Percentiles rank a stretch among this genome's conserved stretches.
These are phyloP conservation scores for Xylaria cubensis DNA, from an alignment of 495 filamentous ascomycete genomes.

Conservation along the genomic window DNA sequence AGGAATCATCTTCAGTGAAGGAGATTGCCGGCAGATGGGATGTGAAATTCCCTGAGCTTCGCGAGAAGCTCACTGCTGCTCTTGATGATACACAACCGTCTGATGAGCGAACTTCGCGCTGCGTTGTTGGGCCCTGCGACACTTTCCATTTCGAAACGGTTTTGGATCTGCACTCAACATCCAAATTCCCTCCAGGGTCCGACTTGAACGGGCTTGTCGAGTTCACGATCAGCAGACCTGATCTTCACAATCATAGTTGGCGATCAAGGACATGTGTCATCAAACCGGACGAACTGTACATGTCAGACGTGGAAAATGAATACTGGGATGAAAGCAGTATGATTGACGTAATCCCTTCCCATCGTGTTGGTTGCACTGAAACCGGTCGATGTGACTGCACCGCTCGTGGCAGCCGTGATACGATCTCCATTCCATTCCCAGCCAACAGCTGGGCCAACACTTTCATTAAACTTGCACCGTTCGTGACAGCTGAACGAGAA, in stretches of 20 bases:
- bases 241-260: conserved; percentile 55
- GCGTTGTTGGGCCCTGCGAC: conserved; percentile 50
- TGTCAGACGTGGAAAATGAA: conserved; percentile 41
- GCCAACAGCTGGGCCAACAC: conserved; percentile 56
- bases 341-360: conserved; percentile 42
- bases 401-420: conserved; percentile 42
- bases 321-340: conserved; percentile 44
- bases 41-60: conserved; percentile 50
- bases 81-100: conserved; percentile 40
- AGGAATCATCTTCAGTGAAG: conserved; percentile 49
- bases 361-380: conserved; percentile 49
- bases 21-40: conserved; percentile 51
- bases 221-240: conserved; percentile 52
- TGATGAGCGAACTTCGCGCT: conserved; percentile 42
- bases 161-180: conserved; percentile 52
- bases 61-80: conserved; percentile 47
- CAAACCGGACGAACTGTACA: conserved; percentile 56
- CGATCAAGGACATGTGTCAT: conserved; percentile 54
- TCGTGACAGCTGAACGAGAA: conserved; percentile 45
- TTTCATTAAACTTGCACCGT: conserved; percentile 53
- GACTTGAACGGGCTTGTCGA: conserved; percentile 58
- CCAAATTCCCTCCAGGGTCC: conserved; percentile 53
- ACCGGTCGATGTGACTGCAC: conserved; percentile 41
- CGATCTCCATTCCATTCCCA: conserved; percentile 55
- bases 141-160: conserved; percentile 60